Conservation (phyloP, 352 stramenopile genomes). For the Thalassiosira ordinaria region DNA sequence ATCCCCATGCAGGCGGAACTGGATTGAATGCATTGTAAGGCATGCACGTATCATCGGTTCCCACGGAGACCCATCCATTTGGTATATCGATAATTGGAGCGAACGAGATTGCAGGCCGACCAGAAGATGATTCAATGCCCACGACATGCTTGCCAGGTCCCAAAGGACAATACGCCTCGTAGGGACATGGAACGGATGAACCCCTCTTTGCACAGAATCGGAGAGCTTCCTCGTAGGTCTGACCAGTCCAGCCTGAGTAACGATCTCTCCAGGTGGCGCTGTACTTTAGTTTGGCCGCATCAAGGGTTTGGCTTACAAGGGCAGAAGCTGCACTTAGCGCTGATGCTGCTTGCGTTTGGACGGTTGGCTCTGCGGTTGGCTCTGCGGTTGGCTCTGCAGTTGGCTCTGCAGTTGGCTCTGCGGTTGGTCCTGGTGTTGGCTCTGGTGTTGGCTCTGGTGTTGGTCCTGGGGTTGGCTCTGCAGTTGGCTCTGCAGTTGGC, state of each 20-base stretch:
- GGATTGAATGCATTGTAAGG: conserved; percentile 23
- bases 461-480: background rate
- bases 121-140: no score
- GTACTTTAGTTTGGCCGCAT: background rate
- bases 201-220: conserved; percentile 18
- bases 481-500: background rate
- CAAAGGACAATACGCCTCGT: conserved; percentile 36
- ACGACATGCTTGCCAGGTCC: conserved; percentile 17
- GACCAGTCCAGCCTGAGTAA: conserved; percentile 5
- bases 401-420: background rate
- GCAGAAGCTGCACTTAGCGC: no score
- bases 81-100: conserved; percentile 37
- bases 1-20: conserved; percentile 20
- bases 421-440: background rate
- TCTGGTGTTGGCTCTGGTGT: background rate
- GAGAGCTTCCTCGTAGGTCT: conserved; percentile 18
- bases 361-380: no score
- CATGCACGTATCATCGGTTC: conserved; percentile 30
- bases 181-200: conserved; percentile 24
- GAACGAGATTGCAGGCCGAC: no score
- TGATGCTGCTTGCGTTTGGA: no score
- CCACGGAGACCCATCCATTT: conserved; percentile 46
- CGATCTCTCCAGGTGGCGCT: background rate
- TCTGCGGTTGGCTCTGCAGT: no score
- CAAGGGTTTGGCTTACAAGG: background rate